Percentiles rank a stretch among this genome's conserved stretches.
phyloP scores from a whole-genome alignment of 176 grass and related monocot genomes.

The Zoysia japonica region DNA sequence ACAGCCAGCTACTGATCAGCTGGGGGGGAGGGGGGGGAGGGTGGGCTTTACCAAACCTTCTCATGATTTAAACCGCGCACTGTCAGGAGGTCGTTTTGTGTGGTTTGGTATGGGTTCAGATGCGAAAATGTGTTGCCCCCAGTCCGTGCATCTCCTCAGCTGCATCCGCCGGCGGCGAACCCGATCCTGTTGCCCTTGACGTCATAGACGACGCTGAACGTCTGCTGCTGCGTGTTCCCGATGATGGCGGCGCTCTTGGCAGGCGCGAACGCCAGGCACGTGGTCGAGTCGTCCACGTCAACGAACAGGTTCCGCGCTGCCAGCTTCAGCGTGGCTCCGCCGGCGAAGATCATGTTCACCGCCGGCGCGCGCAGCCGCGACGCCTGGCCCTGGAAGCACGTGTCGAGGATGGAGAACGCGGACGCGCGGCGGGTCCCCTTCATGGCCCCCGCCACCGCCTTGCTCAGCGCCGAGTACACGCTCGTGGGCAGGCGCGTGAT shows the following conservation, averaged over 20 bases:
- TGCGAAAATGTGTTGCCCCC: conserved; percentile 13
- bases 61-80: neutral
- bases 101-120: conserved; percentile 7
- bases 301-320: conserved; percentile 57
- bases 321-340: conserved; percentile 56
- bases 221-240: conserved; percentile 83
- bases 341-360: conserved; percentile 59
- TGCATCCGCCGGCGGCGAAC: conserved; percentile 67
- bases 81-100: neutral
- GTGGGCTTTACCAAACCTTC: conserved; percentile 44
- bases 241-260: conserved; percentile 64
- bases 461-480: conserved; percentile 62
- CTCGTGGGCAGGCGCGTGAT: conserved; percentile 65
- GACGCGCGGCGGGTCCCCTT: conserved; percentile 32
- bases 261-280: conserved; percentile 74
- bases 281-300: conserved; percentile 62
- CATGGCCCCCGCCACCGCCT: conserved; percentile 52
- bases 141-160: neutral
- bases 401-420: conserved; percentile 72
- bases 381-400: conserved; percentile 58
- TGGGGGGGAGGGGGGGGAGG: conserved; percentile 65
- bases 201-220: conserved; percentile 80
- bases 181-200: conserved; percentile 62
- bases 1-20: conserved; percentile 13
- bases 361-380: conserved; percentile 46